Conservation (phyloP, 1,284 basidiomycete genomes). For the Ganoderma meredithae region DNA sequence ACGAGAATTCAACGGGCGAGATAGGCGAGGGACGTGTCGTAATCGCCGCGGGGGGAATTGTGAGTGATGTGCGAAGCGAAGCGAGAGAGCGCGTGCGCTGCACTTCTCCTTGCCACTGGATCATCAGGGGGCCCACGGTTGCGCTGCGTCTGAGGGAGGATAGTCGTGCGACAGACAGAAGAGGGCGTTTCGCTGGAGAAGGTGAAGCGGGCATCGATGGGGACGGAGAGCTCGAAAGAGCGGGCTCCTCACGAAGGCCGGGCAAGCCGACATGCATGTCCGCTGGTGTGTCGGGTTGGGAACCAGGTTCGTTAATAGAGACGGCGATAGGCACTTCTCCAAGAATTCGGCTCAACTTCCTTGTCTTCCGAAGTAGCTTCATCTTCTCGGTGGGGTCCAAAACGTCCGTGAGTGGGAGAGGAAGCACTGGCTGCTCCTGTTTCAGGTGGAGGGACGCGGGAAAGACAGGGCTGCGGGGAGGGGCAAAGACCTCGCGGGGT, state of each 20-base stretch:
- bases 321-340: conserved; percentile 44
- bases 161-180: conserved; percentile 12
- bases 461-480: conserved; percentile 25
- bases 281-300: conserved; percentile 9
- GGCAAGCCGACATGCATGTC: conserved; percentile 22
- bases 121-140: conserved; percentile 31
- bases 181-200: conserved; percentile 17
- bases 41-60: conserved; percentile 25
- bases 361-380: conserved; percentile 49
- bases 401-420: conserved; percentile 43
- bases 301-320: conserved; percentile 24
- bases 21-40: conserved; percentile 21
- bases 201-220: conserved; percentile 12
- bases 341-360: conserved; percentile 53
- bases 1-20: conserved; percentile 34
- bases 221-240: conserved; percentile 20
- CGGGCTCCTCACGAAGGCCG: conserved; percentile 28
- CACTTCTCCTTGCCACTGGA: conserved; percentile 23
- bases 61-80: conserved; percentile 34
- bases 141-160: conserved; percentile 36
- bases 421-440: conserved; percentile 35
- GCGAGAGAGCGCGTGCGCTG: conserved; percentile 39
- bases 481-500: conserved; percentile 18
- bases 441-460: conserved; percentile 27
- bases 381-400: conserved; percentile 47